Conservation (phyloP, 139 green algal species). For the Tetraselmis striata region DNA sequence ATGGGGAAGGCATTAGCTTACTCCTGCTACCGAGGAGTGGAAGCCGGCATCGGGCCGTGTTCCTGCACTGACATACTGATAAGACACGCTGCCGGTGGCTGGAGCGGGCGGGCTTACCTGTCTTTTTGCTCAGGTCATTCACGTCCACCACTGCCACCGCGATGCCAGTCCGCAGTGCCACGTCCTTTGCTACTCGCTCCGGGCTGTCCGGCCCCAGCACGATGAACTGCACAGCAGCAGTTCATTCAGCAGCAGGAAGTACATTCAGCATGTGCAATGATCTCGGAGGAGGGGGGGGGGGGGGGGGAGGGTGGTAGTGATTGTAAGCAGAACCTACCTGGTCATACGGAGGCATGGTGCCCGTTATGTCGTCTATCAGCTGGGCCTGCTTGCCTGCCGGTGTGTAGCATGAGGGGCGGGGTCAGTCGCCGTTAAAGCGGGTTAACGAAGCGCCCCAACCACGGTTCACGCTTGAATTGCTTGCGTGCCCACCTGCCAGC, state of each 20-base stretch:
- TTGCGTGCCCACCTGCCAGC: slow-evolving; percentile 32
- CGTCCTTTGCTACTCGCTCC: background rate
- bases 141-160: slow-evolving; percentile 29
- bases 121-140: slow-evolving; percentile 27
- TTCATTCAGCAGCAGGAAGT: background rate
- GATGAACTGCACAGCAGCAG: slow-evolving; percentile 30
- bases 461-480: too few relatives aligned
- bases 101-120: slow-evolving; percentile 1
- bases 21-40: too few relatives aligned
- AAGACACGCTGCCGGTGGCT: too few relatives aligned
- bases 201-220: slow-evolving; percentile 15
- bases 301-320: background rate
- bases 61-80: too few relatives aligned
- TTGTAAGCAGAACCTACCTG: too few relatives aligned
- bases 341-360: slow-evolving; percentile 34
- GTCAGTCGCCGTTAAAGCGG: background rate
- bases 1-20: background rate
- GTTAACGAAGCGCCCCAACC: too few relatives aligned
- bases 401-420: slow-evolving; percentile 5
- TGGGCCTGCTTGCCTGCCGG: background rate
- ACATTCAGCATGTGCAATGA: background rate
- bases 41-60: too few relatives aligned
- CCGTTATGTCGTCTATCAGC: background rate
- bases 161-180: slow-evolving; percentile 12
- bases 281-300: background rate